Evolutionary conservation across 2,329 filamentous ascomycete genomes (phyloP), one percentile per base, ranked within the genome.

Genomic region (Epichloe sibirici): DNA sequence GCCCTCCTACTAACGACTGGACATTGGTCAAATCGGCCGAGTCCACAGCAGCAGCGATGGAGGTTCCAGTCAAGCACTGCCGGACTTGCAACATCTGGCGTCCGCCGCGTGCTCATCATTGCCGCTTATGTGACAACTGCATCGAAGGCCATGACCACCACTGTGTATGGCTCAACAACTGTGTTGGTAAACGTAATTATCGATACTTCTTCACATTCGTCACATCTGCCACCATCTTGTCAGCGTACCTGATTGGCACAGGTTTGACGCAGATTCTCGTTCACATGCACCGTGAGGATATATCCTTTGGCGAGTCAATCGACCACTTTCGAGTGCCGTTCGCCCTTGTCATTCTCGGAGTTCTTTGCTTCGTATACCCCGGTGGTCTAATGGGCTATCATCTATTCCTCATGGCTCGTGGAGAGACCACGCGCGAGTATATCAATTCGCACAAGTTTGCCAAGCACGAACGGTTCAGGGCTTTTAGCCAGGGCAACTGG

Each of bases 151-250:
- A 96, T 59, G 93, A 98, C 64, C 93, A 98, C 64, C 93, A 98
- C 69, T 98, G 93, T 63, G 90, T 97, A 15, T 98, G 93, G 93
- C 80, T 98, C 57, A 98, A 98, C 71, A 98, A 98, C 67, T 98
- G 93, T 59, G 86, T 98, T 48, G 93, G 93, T 44, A 85, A 91
- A 58, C 88, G 93, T 62, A 98, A 98, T 71, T 98, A 98, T 71
- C 88, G 93, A 57, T 97, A 91, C 69, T 98, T 98, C 70, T 96
- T 97, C 66, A 80, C 86, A 11, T 98, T 96, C 68, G 83, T 98
- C 58, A 82, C 81, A 51, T 82, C 85, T 13, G 82, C 81, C n/a
- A 89, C 88, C 0, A 59, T 96, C 37, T 76, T 96, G 17, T 79
- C 84, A 0, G 64, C 90, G 15, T 91, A 87, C 61, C 76, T 97